phyloP scores from a whole-genome alignment of 306 rosid genomes.

The Delonix regia region DNA sequence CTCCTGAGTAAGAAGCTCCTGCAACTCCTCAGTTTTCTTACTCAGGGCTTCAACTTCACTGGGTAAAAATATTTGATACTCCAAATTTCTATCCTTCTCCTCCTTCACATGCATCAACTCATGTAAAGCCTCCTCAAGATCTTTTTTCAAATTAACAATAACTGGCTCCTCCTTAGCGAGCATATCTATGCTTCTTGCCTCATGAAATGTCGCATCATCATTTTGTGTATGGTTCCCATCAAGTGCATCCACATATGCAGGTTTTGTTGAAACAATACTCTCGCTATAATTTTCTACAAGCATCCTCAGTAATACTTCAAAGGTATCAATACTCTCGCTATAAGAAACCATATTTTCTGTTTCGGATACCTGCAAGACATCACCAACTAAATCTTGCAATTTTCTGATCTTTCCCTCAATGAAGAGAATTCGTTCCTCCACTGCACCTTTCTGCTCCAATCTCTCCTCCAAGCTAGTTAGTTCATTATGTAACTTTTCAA shows the following conservation, averaged over 20 bases:
- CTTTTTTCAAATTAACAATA: conserved; percentile 57
- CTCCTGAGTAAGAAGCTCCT: conserved; percentile 74
- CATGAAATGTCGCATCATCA: conserved; percentile 40
- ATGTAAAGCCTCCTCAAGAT: conserved; percentile 68
- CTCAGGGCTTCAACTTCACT: conserved; percentile 64
- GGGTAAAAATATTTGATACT: conserved; percentile 60
- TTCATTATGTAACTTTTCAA: conserved; percentile 60
- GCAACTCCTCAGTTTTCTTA: conserved; percentile 73
- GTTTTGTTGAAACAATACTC: conserved; percentile 45
- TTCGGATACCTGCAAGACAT: conserved; percentile 63
- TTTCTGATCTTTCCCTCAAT: conserved; percentile 59
- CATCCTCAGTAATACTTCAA: conserved; percentile 70
- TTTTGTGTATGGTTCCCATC: conserved; percentile 40
- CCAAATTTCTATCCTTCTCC: conserved; percentile 67
- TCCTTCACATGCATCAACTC: conserved; percentile 67
- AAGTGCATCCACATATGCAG: conserved; percentile 39
- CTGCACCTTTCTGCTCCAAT: conserved; percentile 49
- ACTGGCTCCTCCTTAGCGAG: conserved; percentile 46
- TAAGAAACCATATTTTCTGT: conserved; percentile 51
- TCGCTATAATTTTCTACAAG: conserved; percentile 68
- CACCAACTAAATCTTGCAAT: conserved; percentile 63
- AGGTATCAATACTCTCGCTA: conserved; percentile 57
- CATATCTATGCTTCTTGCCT: conserved; percentile 49
- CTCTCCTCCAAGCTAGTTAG: conserved; percentile 54
- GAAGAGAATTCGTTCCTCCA: conserved; percentile 51